Evolutionary conservation across 2,329 filamentous ascomycete species (phyloP).

Genomic region (Curvularia spicifera): DNA sequence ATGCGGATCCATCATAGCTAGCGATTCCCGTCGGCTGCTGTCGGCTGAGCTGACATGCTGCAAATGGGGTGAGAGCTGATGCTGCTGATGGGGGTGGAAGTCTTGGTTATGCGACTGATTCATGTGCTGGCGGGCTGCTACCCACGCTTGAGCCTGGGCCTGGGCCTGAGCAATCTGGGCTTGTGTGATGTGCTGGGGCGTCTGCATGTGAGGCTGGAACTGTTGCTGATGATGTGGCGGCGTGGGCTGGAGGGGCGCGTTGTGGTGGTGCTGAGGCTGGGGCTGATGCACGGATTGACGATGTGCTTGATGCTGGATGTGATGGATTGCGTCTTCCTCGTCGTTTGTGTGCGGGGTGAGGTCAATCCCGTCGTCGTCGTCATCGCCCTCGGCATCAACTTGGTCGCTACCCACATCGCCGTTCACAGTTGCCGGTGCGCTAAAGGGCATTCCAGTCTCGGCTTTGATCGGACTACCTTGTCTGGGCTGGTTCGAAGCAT

Average conservation of each 20-base stretch:
- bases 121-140: constrained; percentile 47
- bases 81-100: constrained; percentile 40
- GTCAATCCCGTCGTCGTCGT: constrained; percentile 45
- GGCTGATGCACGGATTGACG: constrained; percentile 17
- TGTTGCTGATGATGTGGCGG: constrained; percentile 39
- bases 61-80: constrained; percentile 33
- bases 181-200: constrained; percentile 38
- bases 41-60: constrained; percentile 41
- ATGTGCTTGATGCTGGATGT: constrained; percentile 21
- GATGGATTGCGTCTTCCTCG: constrained; percentile 30
- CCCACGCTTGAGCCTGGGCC: constrained; percentile 39
- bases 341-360: constrained; percentile 38
- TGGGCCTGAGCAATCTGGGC: constrained; percentile 38
- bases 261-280: constrained; percentile 26
- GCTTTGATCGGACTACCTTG: constrained; percentile 31
- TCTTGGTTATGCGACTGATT: constrained; percentile 45
- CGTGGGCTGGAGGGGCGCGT: constrained; percentile 39
- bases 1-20: constrained; percentile 42
- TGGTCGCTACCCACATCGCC: constrained; percentile 39
- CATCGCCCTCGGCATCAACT: constrained; percentile 47
- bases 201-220: constrained; percentile 36
- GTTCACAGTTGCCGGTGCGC: constrained; percentile 40
- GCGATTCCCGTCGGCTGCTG: constrained; percentile 40
- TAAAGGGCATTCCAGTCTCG: constrained; percentile 34
- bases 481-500: constrained; percentile 25